These are phyloP conservation scores for Sclerotinia minor DNA, from an alignment of 2,329 filamentous ascomycete species.

Conservation along the genomic window DNA sequence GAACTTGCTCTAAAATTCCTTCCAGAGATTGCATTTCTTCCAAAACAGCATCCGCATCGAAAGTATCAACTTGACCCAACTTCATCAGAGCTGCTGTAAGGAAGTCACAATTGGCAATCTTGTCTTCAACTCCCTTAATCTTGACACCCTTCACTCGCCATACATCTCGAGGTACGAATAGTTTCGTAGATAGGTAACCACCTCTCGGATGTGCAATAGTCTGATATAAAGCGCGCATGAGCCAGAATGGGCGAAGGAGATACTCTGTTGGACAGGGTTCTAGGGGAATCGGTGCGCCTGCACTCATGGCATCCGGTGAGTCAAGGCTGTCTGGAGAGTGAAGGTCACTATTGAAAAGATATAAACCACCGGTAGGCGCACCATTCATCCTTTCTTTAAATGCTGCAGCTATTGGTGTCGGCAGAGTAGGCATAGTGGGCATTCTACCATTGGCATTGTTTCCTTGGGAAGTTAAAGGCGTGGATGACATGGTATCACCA, in stretches of 20 bases:
- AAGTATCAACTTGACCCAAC: conserved; percentile 79
- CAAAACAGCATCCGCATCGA: conserved; percentile 85
- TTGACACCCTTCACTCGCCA: conserved; percentile 95
- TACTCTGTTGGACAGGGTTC: conserved; percentile 90
- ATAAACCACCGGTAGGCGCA: conserved; percentile 64
- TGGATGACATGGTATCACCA: conserved; percentile 69
- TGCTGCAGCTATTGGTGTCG: conserved; percentile 65
- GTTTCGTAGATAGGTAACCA: conserved; percentile 84
- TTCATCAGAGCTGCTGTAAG: conserved; percentile 86
- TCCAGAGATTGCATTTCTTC: conserved; percentile 95
- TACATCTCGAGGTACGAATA: conserved; percentile 89
- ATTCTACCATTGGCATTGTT: conserved; percentile 50
- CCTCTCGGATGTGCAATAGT: conserved; percentile 88
- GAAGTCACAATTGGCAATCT: conserved; percentile 86
- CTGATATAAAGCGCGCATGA: conserved; percentile 93
- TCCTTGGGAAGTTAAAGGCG: conserved; percentile 61
- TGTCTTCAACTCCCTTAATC: conserved; percentile 87
- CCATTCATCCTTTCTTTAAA: conserved; percentile 60
- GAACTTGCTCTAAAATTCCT: conserved; percentile 80
- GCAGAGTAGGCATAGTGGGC: conserved; percentile 60
- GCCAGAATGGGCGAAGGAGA: conserved; percentile 92
- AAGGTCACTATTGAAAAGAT: conserved; percentile 82
- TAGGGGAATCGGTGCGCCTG: conserved; percentile 71
- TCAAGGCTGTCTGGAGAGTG: conserved; percentile 66
- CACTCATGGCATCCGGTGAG: conserved; percentile 61